These are phyloP conservation scores for Penicillium pancosmium DNA, from an alignment of 495 filamentous ascomycete species.

Conservation along the genomic window DNA sequence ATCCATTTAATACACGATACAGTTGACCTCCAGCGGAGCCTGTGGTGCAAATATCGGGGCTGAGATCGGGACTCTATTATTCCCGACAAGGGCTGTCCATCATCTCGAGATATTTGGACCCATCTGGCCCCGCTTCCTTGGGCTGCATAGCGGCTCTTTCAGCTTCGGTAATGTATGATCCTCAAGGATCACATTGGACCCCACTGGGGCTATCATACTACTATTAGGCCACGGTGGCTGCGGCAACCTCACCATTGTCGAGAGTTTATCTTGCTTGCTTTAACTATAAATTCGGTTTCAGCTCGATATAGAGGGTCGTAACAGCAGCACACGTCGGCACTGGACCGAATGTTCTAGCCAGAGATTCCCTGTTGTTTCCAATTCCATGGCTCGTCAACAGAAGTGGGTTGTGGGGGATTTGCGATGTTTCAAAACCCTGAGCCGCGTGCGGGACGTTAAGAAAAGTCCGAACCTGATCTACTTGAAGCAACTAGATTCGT, in stretches of 20 bases:
- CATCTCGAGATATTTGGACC: neutral
- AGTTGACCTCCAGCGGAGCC: neutral
- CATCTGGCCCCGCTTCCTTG: neutral
- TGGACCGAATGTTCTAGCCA: neutral
- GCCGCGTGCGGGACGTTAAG: constrained; percentile 7
- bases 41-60: constrained; percentile 18
- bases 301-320: neutral
- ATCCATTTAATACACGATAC: neutral
- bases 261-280: neutral
- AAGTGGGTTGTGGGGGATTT: neutral
- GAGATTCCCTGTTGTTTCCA: neutral
- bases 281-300: neutral
- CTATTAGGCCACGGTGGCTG: neutral
- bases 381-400: neutral
- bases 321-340: neutral
- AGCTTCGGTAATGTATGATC: neutral
- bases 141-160: constrained; percentile 4
- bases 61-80: constrained; percentile 10
- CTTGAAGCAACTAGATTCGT: constrained; percentile 3
- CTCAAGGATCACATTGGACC: neutral
- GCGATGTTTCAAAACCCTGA: constrained; percentile 3
- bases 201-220: neutral
- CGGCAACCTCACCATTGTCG: neutral
- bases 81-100: neutral
- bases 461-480: constrained; percentile 1